These are phyloP conservation scores for Aspergillus cristatus DNA, from an alignment of 495 filamentous ascomycete genomes.

Conservation along the genomic window DNA sequence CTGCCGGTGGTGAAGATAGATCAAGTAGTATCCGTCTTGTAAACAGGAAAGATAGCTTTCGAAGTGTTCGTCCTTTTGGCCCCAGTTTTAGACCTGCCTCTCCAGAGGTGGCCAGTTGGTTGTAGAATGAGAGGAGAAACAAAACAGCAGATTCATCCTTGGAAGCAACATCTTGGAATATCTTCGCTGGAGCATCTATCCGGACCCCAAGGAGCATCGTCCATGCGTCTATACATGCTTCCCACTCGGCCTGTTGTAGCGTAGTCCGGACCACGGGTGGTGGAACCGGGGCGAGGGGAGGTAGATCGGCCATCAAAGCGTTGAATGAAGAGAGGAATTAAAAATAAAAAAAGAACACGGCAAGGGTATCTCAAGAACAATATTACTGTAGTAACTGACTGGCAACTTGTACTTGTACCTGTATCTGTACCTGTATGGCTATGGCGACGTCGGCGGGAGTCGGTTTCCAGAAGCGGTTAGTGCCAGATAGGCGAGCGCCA, in stretches of 20 bases:
- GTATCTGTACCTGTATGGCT: not conserved
- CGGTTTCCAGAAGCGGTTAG: slow-evolving; percentile 22
- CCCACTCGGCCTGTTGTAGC: slow-evolving; percentile 65
- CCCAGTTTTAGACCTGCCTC: slow-evolving; percentile 29
- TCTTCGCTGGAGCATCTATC: slow-evolving; percentile 45
- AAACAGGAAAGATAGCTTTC: slow-evolving; percentile 55
- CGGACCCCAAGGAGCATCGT: slow-evolving; percentile 52
- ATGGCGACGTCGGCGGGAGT: slow-evolving; percentile 1
- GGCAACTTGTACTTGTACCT: not conserved
- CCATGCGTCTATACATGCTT: slow-evolving; percentile 71
- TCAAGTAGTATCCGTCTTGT: slow-evolving; percentile 34
- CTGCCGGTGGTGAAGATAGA: slow-evolving; percentile 11
- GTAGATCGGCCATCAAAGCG: slow-evolving; percentile 42
- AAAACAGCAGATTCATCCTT: slow-evolving; percentile 45
- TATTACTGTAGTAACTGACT: not conserved
- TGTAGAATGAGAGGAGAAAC: slow-evolving; percentile 56
- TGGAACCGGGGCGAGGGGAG: slow-evolving; percentile 68
- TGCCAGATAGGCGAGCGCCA: slow-evolving; percentile 35
- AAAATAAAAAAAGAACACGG: not conserved
- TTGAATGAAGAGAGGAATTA: not conserved
- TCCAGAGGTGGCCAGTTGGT: slow-evolving; percentile 35
- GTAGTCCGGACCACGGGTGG: slow-evolving; percentile 54
- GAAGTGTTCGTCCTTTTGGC: slow-evolving; percentile 44
- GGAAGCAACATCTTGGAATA: slow-evolving; percentile 39
- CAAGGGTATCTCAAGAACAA: slow-evolving; percentile 1